These are phyloP conservation scores for Marasmius sp. DNA, from an alignment of 1,284 basidiomycete genomes.

Conservation along the genomic window DNA sequence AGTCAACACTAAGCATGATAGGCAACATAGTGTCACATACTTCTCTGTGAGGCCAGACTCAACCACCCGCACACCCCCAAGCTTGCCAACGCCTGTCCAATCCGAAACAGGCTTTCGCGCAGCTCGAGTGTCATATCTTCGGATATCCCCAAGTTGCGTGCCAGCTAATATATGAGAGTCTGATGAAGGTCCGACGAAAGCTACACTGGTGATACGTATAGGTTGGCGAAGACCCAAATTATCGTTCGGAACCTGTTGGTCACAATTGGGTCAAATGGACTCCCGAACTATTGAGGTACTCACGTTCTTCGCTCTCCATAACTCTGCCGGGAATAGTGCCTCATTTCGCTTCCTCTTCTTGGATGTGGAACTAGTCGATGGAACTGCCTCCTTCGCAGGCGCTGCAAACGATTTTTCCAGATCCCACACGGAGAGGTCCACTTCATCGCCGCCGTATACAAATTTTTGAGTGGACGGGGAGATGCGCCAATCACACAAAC, in stretches of 20 bases:
- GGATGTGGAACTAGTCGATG: constrained; percentile 18
- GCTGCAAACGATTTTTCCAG: constrained; percentile 64
- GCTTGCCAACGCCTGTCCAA: constrained; percentile 60
- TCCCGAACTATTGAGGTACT: constrained; percentile 13
- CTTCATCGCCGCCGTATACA: constrained; percentile 85
- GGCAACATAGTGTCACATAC: constrained; percentile 44
- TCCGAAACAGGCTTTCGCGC: constrained; percentile 71
- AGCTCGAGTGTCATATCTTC: constrained; percentile 79
- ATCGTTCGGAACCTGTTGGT: constrained; percentile 71
- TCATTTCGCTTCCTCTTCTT: constrained; percentile 74
- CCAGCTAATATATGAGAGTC: constrained; percentile 68
- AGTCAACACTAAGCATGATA: constrained; percentile 1
- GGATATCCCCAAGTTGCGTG: constrained; percentile 74
- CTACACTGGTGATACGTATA: constrained; percentile 72
- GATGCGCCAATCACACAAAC: constrained; percentile 66
- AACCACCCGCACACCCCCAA: constrained; percentile 67
- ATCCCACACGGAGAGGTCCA: constrained; percentile 84
- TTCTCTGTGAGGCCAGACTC: constrained; percentile 65
- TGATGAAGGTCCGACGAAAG: constrained; percentile 44
- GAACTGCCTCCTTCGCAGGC: constrained; percentile 15
- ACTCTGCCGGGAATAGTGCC: constrained; percentile 65
- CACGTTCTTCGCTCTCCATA: constrained; percentile 82
- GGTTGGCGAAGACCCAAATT: constrained; percentile 77
- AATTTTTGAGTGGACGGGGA: constrained; percentile 56
- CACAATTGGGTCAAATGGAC: neutral